Base-by-base conservation (phyloP, 1,284 basidiomycete species). In the Pterulicium gracile region DNA sequence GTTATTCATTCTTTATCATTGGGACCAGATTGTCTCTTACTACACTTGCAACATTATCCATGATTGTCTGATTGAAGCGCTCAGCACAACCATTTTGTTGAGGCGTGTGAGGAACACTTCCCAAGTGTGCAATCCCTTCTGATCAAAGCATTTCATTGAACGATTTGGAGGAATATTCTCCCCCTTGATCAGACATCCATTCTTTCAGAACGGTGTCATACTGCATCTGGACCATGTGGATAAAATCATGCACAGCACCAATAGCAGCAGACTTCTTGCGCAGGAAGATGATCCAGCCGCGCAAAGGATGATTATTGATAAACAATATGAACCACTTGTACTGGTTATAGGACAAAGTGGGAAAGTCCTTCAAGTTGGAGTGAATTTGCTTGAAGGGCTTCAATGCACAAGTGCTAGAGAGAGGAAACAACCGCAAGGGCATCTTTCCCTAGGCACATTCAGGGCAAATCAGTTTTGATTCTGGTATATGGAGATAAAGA, bases 391-490 rank as follows among this genome's bases (percentile, higher is more conserved):
- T 48, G 49, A 59, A 54, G 17, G 52, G 47, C 43, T 27, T 22
- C 19, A 39, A 23, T 12, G 54, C 50, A 7, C 49, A 19, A 10
- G 47, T 45, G 5, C 19, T 4, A 3, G 54, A 56, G 3, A 21
- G 15, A 0, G 50, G 48, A 45, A 54, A 58, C 10, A 54, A 51
- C 19, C 49, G 36, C 12, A 45, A 47, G 17, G 44, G 34, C 50
- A 52, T 53, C 39, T 58, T 61, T 7, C 58, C 57, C 49, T 57
- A 19, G 4, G 50, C 51, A 52, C 61, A 63, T 21, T 58, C 57
- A 24, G 5, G 5, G 42, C 56, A 60, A 7, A 54, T 40, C 3
- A 42, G 23, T 1, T 46, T 12, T 19, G 49, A 36, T 3, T 44
- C 45, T 2, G 56, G 52, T 24, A 52, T 43, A 2, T 44, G 17